These are phyloP conservation scores for Amanita jacksonii DNA, from an alignment of 768 basidiomycete species.

Conservation along the genomic window DNA sequence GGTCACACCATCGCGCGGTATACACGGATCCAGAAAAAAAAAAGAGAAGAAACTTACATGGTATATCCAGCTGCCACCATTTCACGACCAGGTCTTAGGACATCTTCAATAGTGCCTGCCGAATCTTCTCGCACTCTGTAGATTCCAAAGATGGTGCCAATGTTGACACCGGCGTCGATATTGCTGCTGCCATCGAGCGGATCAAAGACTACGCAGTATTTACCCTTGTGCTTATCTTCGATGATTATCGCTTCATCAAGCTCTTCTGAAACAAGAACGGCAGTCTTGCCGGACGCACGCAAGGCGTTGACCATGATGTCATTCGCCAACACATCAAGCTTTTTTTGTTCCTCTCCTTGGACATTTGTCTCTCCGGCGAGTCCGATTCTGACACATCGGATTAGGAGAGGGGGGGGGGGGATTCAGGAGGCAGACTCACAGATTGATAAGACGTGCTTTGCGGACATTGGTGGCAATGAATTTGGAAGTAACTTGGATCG, in stretches of 20 bases:
- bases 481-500: conserved; percentile 92
- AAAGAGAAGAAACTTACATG: conserved; percentile 59
- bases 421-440: conserved; percentile 45
- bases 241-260: conserved; percentile 89
- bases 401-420: conserved; percentile 6
- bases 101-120: conserved; percentile 73
- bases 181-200: conserved; percentile 94
- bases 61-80: conserved; percentile 99
- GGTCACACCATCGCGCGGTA: no score
- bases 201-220: conserved; percentile 98
- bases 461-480: conserved; percentile 98
- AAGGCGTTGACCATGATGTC: conserved; percentile 99
- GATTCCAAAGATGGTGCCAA: conserved; percentile 95
- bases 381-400: conserved; percentile 63
- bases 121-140: conserved; percentile 77
- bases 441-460: conserved; percentile 92
- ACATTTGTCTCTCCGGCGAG: conserved; percentile 95
- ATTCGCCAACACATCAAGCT: conserved; percentile 94
- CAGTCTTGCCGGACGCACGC: conserved; percentile 91
- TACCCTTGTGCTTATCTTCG: conserved; percentile 69
- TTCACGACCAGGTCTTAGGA: conserved; percentile 85
- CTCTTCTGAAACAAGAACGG: conserved; percentile 96
- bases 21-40: no score
- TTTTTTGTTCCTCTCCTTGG: conserved; percentile 99
- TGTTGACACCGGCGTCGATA: conserved; percentile 98